Percentiles rank a stretch among this genome's conserved stretches.
phyloP scores from a whole-genome alignment of 2,329 filamentous ascomycete genomes.

The Pezicula neosporulosa region DNA sequence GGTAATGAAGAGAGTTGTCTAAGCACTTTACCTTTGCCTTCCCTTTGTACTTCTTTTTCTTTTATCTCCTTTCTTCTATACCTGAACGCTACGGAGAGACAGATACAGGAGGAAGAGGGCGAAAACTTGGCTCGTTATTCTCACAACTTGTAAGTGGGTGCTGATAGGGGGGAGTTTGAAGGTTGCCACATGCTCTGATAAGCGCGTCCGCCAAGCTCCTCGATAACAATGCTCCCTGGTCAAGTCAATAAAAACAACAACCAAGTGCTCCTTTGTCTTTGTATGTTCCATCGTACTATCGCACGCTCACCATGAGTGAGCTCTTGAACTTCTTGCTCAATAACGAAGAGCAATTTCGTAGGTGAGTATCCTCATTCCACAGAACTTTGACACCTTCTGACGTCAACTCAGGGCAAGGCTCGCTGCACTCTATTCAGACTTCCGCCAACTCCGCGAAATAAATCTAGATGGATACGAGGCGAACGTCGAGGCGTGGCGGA shows the following conservation, averaged over 20 bases:
- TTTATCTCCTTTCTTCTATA: no score
- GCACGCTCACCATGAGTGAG: constrained; percentile 52
- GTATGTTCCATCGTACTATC: background rate
- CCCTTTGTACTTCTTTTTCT: no score
- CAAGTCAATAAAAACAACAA: constrained; percentile 8
- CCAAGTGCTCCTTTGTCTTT: background rate
- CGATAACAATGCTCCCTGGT: background rate
- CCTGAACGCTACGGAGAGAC: no score
- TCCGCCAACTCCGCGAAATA: constrained; percentile 66
- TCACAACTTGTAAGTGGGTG: no score
- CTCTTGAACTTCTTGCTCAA: constrained; percentile 64
- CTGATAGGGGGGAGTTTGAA: no score
- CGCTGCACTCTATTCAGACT: constrained; percentile 86
- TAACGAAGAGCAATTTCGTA: constrained; percentile 59
- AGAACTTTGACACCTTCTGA: background rate
- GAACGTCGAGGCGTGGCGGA: constrained; percentile 77
- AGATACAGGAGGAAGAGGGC: no score
- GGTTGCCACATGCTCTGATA: constrained; percentile 4
- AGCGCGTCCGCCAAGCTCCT: background rate
- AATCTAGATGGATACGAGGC: constrained; percentile 85
- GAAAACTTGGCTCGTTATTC: no score
- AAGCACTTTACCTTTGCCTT: no score
- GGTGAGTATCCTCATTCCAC: constrained; percentile 34
- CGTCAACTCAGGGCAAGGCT: constrained; percentile 61
- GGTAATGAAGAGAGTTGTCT: background rate